phyloP scores from a whole-genome alignment of 2,329 filamentous ascomycete species.

The Clarireedia sp. region DNA sequence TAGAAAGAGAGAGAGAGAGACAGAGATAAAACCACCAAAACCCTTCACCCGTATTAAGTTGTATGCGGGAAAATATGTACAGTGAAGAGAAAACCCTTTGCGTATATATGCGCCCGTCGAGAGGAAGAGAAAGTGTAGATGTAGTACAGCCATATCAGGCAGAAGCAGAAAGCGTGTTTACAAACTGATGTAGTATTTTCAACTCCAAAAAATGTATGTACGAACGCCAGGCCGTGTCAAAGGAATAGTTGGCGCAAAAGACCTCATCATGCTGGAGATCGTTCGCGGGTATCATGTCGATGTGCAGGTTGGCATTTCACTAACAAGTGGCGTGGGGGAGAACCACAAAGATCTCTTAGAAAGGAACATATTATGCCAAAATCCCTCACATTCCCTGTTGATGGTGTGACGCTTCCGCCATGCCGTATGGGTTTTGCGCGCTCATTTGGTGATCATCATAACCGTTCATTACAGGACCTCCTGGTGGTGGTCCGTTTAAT shows the following conservation, averaged over 20 bases:
- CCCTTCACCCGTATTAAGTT: not conserved
- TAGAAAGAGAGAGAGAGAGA: too few species aligned
- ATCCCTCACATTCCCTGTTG: not conserved
- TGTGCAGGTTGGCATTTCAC: too few species aligned
- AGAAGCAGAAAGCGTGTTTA: not conserved
- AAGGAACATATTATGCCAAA: not conserved
- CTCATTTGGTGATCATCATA: not conserved
- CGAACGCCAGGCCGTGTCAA: not conserved
- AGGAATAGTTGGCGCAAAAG: not conserved
- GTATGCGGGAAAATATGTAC: not conserved
- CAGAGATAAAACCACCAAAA: not conserved
- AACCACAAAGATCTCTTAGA: not conserved
- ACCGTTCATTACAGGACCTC: not conserved
- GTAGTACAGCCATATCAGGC: not conserved
- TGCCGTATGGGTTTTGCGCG: not conserved
- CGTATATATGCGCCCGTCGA: not conserved
- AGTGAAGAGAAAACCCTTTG: not conserved
- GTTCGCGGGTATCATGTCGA: not conserved
- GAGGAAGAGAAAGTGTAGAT: not conserved
- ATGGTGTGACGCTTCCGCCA: not conserved
- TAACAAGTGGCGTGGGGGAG: not conserved
- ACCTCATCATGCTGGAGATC: too few species aligned
- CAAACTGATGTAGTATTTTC: not conserved
- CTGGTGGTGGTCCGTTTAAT: not conserved
- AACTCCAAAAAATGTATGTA: not conserved